phyloP scores from a whole-genome alignment of 805 yeast genomes.

The Myxozyma vanderwaltii region DNA sequence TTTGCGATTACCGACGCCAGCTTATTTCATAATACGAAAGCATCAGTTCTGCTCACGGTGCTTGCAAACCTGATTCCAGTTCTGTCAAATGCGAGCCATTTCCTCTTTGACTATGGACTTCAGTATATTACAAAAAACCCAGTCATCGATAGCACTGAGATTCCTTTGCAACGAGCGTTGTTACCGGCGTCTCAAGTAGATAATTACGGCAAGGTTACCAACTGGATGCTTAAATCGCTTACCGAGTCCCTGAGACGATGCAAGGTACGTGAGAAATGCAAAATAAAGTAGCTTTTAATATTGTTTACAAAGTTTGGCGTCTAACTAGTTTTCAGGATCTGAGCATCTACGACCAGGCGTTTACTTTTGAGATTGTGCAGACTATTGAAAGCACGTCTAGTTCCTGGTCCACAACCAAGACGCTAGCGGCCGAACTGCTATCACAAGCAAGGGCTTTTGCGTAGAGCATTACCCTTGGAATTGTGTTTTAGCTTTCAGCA shows the following conservation, averaged over 20 bases:
- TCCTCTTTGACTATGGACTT: constrained; percentile 64
- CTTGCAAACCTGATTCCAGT: constrained; percentile 60
- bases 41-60: constrained; percentile 40
- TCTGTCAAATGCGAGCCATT: constrained; percentile 69
- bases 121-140: constrained; percentile 12
- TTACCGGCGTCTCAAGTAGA: constrained; percentile 21
- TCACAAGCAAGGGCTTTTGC: constrained; percentile 1
- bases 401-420: constrained; percentile 15
- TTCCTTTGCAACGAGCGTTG: constrained; percentile 12
- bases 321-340: constrained; percentile 6
- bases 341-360: constrained; percentile 4
- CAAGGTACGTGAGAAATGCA: constrained; percentile 12
- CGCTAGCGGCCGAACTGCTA: constrained; percentile 1
- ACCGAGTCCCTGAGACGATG: constrained; percentile 5
- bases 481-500: too few species aligned
- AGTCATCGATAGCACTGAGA: not conserved
- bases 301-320: not conserved
- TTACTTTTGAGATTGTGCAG: constrained; percentile 21
- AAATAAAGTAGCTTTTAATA: not conserved
- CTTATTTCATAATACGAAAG: not conserved
- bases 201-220: constrained; percentile 2
- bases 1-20: not conserved
- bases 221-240: constrained; percentile 24
- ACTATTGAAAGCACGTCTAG: constrained; percentile 10
- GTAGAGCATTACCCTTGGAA: not conserved